Conservation (phyloP, 345 rosid genomes). For the Mercurialis annua region DNA sequence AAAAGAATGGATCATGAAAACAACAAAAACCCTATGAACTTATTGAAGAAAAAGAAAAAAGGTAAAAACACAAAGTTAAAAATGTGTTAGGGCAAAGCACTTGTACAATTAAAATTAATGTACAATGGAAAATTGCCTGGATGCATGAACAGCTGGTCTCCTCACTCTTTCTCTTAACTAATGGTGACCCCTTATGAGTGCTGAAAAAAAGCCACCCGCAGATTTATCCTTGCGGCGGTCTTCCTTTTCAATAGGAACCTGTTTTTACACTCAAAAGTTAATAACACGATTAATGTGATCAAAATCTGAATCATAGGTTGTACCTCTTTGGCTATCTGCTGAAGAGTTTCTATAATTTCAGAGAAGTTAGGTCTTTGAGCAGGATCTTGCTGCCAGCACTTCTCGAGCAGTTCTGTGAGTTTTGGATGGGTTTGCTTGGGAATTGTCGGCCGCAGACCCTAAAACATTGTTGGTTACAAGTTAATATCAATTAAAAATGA, state of each 20-base stretch:
- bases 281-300: background rate
- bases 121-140: slow-evolving; percentile 12
- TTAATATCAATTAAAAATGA: background rate
- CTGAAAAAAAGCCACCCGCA: slow-evolving; percentile 41
- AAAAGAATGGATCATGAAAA: background rate
- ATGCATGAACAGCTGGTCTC: slow-evolving; percentile 20
- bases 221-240: slow-evolving; percentile 45
- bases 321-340: slow-evolving; percentile 68
- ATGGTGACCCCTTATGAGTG: slow-evolving; percentile 48
- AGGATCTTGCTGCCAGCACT: slow-evolving; percentile 90
- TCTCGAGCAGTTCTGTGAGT: slow-evolving; percentile 71
- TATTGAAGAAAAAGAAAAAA: background rate
- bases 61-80: background rate
- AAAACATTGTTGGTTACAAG: slow-evolving; percentile 7
- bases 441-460: slow-evolving; percentile 78
- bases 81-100: slow-evolving; percentile 8
- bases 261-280: slow-evolving; percentile 12
- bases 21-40: background rate
- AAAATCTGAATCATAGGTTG: slow-evolving; percentile 6
- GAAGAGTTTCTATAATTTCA: slow-evolving; percentile 61
- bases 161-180: slow-evolving; percentile 25
- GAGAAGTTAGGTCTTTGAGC: slow-evolving; percentile 74
- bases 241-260: slow-evolving; percentile 58
- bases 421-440: slow-evolving; percentile 74
- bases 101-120: slow-evolving; percentile 34